Base-by-base conservation (phyloP, 108 stramenopile genomes). In the Cyclotella cryptica region DNA sequence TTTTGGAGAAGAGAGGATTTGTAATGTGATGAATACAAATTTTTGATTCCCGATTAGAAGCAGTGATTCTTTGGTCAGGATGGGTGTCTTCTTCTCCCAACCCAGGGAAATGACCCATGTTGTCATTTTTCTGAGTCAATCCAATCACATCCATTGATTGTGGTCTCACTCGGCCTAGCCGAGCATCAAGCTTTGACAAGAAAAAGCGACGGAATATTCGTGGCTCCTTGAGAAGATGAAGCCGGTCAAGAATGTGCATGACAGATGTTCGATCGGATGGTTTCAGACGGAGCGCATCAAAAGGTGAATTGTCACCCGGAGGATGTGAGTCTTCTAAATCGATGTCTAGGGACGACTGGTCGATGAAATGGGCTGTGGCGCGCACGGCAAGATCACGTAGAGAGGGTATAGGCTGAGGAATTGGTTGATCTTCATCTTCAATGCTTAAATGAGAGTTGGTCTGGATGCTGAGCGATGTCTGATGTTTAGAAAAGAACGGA, bases 81-180 rank as follows among this genome's bases (percentile, higher is more conserved):
- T 86, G 80, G 14, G 84, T 69, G 13, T 81, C 70, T 35, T 85
- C 80, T 18, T 70, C 70, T 15, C 77, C 81, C 15, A 58, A 61
- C 39, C 80, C 75, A 13, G 84, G 88, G 49, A 87, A 85, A 69
- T 92, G 88, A 61, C 88, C 88, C 73, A 92, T 89, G 39, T 92
- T 86, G 40, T 94, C 93, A 71, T 87, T 92, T 78, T 92, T 90
- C 60, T 88, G 92, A 9, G 95, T 94, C 66, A 93, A 71, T 5
- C 92, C 93, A 24, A 93, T 83, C 66, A 88, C 85, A 65, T 93
- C 93, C n/a, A 87, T 69, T 2, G 90, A 83, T 12, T 65, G 68
- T 12, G 81, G 73, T 53, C 93, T 72, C 8, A 92, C 84, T 75
- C 88, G 84, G 64, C 83, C 80, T 52, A 91, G 68, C 83, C 88